phyloP scores from a whole-genome alignment of 768 basidiomycete species.

The Fomitopsis serialis region DNA sequence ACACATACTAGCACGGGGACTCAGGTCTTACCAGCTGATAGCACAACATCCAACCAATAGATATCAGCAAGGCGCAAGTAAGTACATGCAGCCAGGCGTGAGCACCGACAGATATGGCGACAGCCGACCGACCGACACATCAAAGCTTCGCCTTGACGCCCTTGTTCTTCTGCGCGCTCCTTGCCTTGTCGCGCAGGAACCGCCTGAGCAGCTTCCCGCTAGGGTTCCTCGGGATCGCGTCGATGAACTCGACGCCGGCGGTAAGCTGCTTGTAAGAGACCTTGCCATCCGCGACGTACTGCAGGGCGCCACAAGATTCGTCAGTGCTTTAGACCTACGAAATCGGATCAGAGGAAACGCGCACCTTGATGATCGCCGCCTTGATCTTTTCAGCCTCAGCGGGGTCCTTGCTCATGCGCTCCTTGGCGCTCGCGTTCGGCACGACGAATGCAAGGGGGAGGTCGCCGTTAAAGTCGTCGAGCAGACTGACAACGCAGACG shows the following conservation, averaged over 20 bases:
- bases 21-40: too few relatives aligned
- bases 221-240: conserved; percentile 26
- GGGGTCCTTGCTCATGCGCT: conserved; percentile 23
- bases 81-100: too few relatives aligned
- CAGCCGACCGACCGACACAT: too few relatives aligned
- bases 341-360: not conserved
- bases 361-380: conserved; percentile 39
- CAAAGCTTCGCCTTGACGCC: too few relatives aligned
- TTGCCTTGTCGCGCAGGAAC: conserved; percentile 12
- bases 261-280: conserved; percentile 28
- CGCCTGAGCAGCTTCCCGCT: conserved; percentile 24
- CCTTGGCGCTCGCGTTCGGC: conserved; percentile 32
- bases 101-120: too few relatives aligned
- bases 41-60: too few relatives aligned
- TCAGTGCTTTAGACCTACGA: not conserved
- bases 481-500: conserved; percentile 41
- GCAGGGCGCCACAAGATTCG: not conserved
- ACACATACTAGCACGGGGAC: too few relatives aligned
- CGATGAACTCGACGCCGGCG: conserved; percentile 30
- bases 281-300: conserved; percentile 22
- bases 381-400: conserved; percentile 30
- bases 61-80: too few relatives aligned
- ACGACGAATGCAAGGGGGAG: conserved; percentile 66
- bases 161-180: too few relatives aligned
- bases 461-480: conserved; percentile 71